A percentile compares a stretch with the other conserved stretches of the same genome.
These are phyloP conservation scores for Cutaneotrichosporon cutaneum DNA, from an alignment of 1,284 basidiomycete genomes.

Conservation along the genomic window DNA sequence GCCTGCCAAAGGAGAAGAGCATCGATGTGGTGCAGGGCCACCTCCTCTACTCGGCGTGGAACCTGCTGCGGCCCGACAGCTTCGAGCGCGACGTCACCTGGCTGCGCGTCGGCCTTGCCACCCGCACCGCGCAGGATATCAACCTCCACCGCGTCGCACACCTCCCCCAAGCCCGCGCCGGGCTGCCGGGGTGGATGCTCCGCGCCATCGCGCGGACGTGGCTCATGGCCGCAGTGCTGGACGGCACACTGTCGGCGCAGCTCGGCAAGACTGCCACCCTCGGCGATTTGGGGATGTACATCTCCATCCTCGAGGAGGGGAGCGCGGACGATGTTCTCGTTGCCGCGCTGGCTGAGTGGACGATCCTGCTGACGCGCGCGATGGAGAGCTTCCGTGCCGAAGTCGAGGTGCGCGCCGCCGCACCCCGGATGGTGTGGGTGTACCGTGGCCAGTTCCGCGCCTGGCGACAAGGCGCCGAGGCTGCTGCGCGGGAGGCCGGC, in stretches of 20 bases:
- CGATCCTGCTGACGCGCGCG: slow-evolving; percentile 29
- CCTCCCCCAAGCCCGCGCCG: slow-evolving; percentile 26
- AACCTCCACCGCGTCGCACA: slow-evolving; percentile 38
- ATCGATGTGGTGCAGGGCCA: slow-evolving; percentile 40
- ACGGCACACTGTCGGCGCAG: slow-evolving; percentile 33
- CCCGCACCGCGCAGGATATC: slow-evolving; percentile 39
- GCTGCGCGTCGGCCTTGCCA: slow-evolving; percentile 35
- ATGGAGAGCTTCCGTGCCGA: slow-evolving; percentile 29
- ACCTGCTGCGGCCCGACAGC: slow-evolving; percentile 34
- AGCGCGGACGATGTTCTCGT: slow-evolving; percentile 32
- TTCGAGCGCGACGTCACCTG: slow-evolving; percentile 44
- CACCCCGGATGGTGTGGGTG: slow-evolving; percentile 22
- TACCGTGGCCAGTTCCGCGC: slow-evolving; percentile 27
- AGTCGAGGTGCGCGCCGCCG: slow-evolving; percentile 9
- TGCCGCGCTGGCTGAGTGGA: slow-evolving; percentile 36
- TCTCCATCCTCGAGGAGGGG: slow-evolving; percentile 17
- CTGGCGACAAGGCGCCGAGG: slow-evolving; percentile 29
- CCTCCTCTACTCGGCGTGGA: slow-evolving; percentile 39
- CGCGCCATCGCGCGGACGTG: slow-evolving; percentile 37
- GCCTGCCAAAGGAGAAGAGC: slow-evolving; percentile 40
- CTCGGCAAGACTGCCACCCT: slow-evolving; percentile 34
- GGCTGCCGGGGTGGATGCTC: slow-evolving; percentile 31
- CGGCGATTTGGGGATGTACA: slow-evolving; percentile 21
- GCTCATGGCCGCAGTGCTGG: slow-evolving; percentile 30
- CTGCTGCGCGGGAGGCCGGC: background rate